These are phyloP conservation scores for Tetrahymena borealis DNA, from an alignment of 73 alveolate genomes.

Conservation along the genomic window DNA sequence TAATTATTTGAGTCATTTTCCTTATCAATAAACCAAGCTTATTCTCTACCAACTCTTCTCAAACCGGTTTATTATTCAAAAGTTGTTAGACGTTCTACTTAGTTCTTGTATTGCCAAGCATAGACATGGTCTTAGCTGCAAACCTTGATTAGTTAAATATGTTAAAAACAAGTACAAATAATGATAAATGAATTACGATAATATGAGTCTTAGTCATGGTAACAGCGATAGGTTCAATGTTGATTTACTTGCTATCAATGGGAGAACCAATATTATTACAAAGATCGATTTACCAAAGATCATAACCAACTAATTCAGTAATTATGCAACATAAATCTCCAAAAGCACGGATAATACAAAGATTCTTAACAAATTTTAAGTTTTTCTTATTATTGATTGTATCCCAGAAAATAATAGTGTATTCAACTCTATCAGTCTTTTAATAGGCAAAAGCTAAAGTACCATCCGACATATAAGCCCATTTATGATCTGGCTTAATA, in stretches of 20 bases:
- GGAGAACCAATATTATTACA: conserved; percentile 99
- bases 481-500: conserved; percentile 85
- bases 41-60: conserved; percentile 91
- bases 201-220: conserved; percentile 98
- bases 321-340: conserved; percentile 60
- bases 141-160: background rate
- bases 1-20: conserved; percentile 72
- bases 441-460: conserved; percentile 95
- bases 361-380: conserved; percentile 59
- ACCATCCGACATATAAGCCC: conserved; percentile 90
- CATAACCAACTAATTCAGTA: conserved; percentile 35
- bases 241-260: conserved; percentile 79
- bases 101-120: conserved; percentile 79
- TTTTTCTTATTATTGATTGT: conserved; percentile 29
- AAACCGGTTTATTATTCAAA: conserved; percentile 57
- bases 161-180: background rate
- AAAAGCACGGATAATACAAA: conserved; percentile 52
- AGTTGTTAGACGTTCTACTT: conserved; percentile 62
- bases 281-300: conserved; percentile 70
- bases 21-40: conserved; percentile 93
- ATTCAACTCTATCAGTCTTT: conserved; percentile 94
- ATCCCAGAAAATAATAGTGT: conserved; percentile 96
- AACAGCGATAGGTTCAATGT: conserved; percentile 92
- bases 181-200: background rate
- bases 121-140: conserved; percentile 62